Conservation (phyloP, 768 basidiomycete genomes). For the Lactarius vividus region DNA sequence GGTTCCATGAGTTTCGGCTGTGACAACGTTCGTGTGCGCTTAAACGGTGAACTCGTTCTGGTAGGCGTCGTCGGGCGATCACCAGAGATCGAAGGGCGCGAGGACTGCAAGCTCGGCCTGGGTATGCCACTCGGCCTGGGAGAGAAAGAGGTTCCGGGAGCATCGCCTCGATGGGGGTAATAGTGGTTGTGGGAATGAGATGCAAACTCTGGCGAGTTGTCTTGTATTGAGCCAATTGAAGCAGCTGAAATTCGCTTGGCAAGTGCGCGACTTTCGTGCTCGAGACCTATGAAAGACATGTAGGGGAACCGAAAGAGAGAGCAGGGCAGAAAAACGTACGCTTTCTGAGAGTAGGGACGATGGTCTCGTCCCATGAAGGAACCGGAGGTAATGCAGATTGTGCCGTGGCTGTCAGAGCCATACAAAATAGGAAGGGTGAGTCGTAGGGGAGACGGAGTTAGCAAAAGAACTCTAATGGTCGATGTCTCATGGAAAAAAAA, state of each 20-base stretch:
- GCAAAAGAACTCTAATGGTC: not conserved
- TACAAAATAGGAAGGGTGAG: slow-evolving; percentile 26
- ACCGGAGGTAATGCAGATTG: slow-evolving; percentile 38
- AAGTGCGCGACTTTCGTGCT: slow-evolving; percentile 76
- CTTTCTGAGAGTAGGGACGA: slow-evolving; percentile 78
- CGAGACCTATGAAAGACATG: slow-evolving; percentile 53
- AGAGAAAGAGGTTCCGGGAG: slow-evolving; percentile 29
- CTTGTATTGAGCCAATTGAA: slow-evolving; percentile 58
- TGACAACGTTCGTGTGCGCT: slow-evolving; percentile 64
- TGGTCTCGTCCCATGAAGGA: slow-evolving; percentile 77
- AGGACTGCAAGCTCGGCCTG: slow-evolving; percentile 42
- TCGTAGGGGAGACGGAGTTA: slow-evolving; percentile 6
- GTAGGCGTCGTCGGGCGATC: slow-evolving; percentile 24
- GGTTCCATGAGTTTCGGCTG: slow-evolving; percentile 52
- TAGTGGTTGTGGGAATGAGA: slow-evolving; percentile 29
- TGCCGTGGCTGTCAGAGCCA: slow-evolving; percentile 44
- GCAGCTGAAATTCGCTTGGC: slow-evolving; percentile 74
- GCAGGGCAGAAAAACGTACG: slow-evolving; percentile 31
- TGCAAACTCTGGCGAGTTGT: slow-evolving; percentile 33
- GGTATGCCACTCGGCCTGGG: slow-evolving; percentile 47
- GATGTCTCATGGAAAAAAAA: slow-evolving; percentile 23
- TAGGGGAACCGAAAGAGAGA: slow-evolving; percentile 23
- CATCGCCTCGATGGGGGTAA: slow-evolving; percentile 29
- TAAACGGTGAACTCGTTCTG: slow-evolving; percentile 30
- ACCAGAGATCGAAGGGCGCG: slow-evolving; percentile 35